Evolutionary conservation across 2,329 filamentous ascomycete genomes (phyloP), one percentile per base, ranked within the genome.

Genomic region (Xylariaceae sp.): DNA sequence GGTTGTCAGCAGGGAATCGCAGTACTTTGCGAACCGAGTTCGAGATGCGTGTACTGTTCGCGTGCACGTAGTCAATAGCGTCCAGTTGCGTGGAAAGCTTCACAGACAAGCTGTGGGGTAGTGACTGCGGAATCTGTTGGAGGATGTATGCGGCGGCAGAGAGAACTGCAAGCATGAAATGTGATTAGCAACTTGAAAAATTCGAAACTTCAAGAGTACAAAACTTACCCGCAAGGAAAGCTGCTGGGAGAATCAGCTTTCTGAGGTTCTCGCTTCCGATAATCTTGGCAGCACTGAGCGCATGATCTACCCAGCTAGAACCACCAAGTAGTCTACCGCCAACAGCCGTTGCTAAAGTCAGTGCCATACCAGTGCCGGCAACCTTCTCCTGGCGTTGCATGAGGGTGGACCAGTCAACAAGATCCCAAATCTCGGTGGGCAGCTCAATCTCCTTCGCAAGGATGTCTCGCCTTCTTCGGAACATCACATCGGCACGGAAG

Each of bases 401-500:
- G 4, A 97, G 76, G 9, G 86, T 89, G 15, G 86, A 82, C 73
- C 92, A 81, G 73, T 99, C 94, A 68, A 99, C 90, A 79, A 99
- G 97, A 76, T 99, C 94, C 82, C 82, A 89, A 0, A 96, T 68
- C 70, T 99, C 92, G 3, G 94, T 89, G 56, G 94, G 86, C 17
- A 96, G 86, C 61, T 97, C 86, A 13, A 97, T 87, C 70, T 96
- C 88, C 64, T 91, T 86, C 4, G 90, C 92, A 47, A 96, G 78
- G 1, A 86, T 84, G 72, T 99, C 90, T 61, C 87, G 84, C 69
- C 88, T 88, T 62, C 90, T 86, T 61, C 86, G 87, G 80, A 97
- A 99, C 94, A 99, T 97, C 71, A 92, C 85, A 67, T 97, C 92
- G 1, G 91, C 86, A 35, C 89, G 86, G 85, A 99, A 97, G 66